These are phyloP conservation scores for Hanseniaspora nectarophila DNA, from an alignment of 805 yeast species.

Conservation along the genomic window DNA sequence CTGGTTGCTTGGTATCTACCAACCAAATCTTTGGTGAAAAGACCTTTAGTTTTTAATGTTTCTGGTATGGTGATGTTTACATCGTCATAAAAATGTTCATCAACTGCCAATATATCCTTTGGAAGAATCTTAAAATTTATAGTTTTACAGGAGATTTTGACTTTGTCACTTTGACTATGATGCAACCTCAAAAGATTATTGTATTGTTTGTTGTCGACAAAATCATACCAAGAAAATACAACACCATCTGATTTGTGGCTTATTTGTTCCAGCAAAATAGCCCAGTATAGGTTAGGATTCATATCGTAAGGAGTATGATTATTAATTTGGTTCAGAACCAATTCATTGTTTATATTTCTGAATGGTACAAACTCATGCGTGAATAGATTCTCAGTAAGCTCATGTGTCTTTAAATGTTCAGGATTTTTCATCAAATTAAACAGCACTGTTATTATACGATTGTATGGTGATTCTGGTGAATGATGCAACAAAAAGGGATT, in stretches of 20 bases:
- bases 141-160: background rate
- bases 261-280: background rate
- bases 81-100: background rate
- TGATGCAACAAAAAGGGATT: background rate
- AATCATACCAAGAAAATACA: constrained; percentile 49
- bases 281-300: constrained; percentile 10
- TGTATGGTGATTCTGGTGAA: background rate
- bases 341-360: background rate
- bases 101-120: background rate
- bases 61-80: background rate
- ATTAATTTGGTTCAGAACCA: background rate
- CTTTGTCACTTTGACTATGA: background rate
- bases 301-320: constrained; percentile 1
- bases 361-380: constrained; percentile 4
- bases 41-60: background rate
- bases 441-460: background rate
- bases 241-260: background rate
- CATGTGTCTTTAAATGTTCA: background rate
- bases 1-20: background rate
- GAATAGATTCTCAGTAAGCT: background rate
- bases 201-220: constrained; percentile 37
- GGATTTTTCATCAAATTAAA: background rate
- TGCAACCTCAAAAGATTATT: constrained; percentile 23
- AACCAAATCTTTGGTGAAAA: constrained; percentile 1
- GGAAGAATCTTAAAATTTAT: constrained; percentile 2